phyloP scores from a whole-genome alignment of 2,329 filamentous ascomycete genomes.

The Cladorrhinum sp. region DNA sequence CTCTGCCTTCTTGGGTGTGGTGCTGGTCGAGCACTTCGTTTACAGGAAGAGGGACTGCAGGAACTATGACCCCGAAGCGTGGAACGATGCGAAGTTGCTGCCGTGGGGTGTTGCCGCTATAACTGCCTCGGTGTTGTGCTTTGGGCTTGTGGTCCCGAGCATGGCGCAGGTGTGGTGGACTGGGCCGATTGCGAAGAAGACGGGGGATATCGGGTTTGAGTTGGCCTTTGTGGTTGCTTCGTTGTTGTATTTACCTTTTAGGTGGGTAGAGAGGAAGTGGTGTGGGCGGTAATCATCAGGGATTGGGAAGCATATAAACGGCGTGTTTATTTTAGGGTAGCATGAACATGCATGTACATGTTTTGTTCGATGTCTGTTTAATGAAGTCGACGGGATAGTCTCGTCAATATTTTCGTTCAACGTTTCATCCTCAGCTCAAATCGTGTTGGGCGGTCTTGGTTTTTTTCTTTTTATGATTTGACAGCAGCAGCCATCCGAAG shows the following conservation, averaged over 20 bases:
- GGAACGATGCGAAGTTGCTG: slow-evolving; percentile 27
- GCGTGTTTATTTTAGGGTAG: no score
- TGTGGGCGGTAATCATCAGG: slow-evolving; percentile 15
- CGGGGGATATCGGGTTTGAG: slow-evolving; percentile 47
- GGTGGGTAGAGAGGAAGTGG: slow-evolving; percentile 33
- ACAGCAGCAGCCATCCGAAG: no score
- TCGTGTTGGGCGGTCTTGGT: no score
- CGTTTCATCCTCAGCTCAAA: no score
- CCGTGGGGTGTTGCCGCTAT: slow-evolving; percentile 31
- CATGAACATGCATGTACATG: no score
- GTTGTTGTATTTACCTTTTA: slow-evolving; percentile 41
- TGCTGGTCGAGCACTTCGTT: slow-evolving; percentile 33
- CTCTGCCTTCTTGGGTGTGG: slow-evolving; percentile 40
- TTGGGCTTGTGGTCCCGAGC: slow-evolving; percentile 37
- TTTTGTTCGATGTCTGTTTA: no score
- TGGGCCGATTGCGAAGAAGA: slow-evolving; percentile 41
- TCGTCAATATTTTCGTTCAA: no score
- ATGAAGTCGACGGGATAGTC: no score
- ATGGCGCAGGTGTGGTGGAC: slow-evolving; percentile 44
- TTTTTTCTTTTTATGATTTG: no score
- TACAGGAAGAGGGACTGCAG: slow-evolving; percentile 25
- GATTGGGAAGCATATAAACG: not conserved
- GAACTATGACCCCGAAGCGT: slow-evolving; percentile 25
- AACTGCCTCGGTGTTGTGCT: slow-evolving; percentile 19
- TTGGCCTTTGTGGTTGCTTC: slow-evolving; percentile 41